A percentile compares a stretch with the other conserved stretches of the same genome.
Conservation (phyloP, 2,329 filamentous ascomycete species). For the Diaporthe ampelina region DNA sequence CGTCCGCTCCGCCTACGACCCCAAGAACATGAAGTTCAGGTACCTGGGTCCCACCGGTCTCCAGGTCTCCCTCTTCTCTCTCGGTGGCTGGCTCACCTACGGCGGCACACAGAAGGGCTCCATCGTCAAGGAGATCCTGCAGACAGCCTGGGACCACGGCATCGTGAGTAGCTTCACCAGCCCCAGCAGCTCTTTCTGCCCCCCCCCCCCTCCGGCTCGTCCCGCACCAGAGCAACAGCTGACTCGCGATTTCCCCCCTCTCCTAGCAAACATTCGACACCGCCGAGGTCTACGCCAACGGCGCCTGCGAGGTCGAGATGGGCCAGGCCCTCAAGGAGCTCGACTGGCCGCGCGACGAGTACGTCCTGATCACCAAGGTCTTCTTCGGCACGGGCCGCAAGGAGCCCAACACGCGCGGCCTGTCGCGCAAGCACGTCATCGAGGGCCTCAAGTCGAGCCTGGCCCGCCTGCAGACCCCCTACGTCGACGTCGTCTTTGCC, state of each 20-base stretch:
- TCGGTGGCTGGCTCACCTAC: constrained; percentile 82
- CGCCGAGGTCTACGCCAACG: constrained; percentile 63
- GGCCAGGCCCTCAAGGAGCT: constrained; percentile 66
- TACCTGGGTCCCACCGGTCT: constrained; percentile 79
- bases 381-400: constrained; percentile 67
- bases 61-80: constrained; percentile 79
- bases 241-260: neutral
- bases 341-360: constrained; percentile 66
- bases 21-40: constrained; percentile 75
- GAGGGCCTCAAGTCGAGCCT: constrained; percentile 71
- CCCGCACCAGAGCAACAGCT: neutral
- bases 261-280: constrained; percentile 64
- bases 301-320: constrained; percentile 65
- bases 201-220: too few relatives aligned
- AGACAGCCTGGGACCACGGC: constrained; percentile 64
- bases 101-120: constrained; percentile 60
- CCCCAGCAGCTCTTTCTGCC: too few relatives aligned
- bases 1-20: constrained; percentile 48
- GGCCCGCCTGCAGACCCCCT: constrained; percentile 72
- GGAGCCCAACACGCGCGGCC: constrained; percentile 68
- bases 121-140: constrained; percentile 57
- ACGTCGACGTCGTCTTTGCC: constrained; percentile 75
- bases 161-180: constrained; percentile 52
- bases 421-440: constrained; percentile 65
- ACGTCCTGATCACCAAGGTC: constrained; percentile 66